These are phyloP conservation scores for Phenoliferia sp. DNA, from an alignment of 1,284 basidiomycete species.

Conservation along the genomic window DNA sequence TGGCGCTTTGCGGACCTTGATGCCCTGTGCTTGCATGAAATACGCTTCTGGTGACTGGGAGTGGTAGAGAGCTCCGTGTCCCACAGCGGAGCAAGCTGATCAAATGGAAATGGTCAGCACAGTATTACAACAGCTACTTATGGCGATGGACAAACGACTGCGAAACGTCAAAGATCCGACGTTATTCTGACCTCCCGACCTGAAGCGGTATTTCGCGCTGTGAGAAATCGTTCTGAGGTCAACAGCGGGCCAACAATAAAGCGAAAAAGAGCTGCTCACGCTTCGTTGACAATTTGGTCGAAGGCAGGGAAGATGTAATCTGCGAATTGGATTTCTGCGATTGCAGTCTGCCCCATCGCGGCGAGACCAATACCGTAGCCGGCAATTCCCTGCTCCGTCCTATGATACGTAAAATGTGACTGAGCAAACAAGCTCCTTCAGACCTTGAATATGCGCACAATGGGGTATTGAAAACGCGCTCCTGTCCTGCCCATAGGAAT, in stretches of 20 bases:
- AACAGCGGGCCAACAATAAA: background rate
- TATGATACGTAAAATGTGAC: background rate
- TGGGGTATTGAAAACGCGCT: slow-evolving; percentile 93
- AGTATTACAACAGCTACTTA: too few relatives aligned
- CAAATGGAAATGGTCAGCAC: background rate
- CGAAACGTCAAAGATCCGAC: slow-evolving; percentile 83
- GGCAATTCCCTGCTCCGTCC: slow-evolving; percentile 86
- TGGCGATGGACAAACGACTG: slow-evolving; percentile 50
- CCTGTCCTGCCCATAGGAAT: slow-evolving; percentile 55
- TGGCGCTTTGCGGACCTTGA: slow-evolving; percentile 77
- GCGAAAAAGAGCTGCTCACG: slow-evolving; percentile 38
- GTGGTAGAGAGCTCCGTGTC: slow-evolving; percentile 89
- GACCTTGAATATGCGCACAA: slow-evolving; percentile 44
- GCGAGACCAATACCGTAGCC: slow-evolving; percentile 91
- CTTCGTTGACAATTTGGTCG: slow-evolving; percentile 91
- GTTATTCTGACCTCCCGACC: slow-evolving; percentile 76
- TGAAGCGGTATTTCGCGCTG: slow-evolving; percentile 78
- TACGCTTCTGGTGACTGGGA: slow-evolving; percentile 91
- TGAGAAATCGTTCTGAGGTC: too few relatives aligned
- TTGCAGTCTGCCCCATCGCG: slow-evolving; percentile 86
- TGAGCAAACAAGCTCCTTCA: background rate
- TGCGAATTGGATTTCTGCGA: slow-evolving; percentile 78
- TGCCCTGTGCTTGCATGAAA: slow-evolving; percentile 82
- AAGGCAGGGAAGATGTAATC: slow-evolving; percentile 60
- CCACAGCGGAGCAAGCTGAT: slow-evolving; percentile 77